These are phyloP conservation scores for Aegilops umbellulata DNA, from an alignment of 176 grass and related monocot genomes.

Conservation along the genomic window DNA sequence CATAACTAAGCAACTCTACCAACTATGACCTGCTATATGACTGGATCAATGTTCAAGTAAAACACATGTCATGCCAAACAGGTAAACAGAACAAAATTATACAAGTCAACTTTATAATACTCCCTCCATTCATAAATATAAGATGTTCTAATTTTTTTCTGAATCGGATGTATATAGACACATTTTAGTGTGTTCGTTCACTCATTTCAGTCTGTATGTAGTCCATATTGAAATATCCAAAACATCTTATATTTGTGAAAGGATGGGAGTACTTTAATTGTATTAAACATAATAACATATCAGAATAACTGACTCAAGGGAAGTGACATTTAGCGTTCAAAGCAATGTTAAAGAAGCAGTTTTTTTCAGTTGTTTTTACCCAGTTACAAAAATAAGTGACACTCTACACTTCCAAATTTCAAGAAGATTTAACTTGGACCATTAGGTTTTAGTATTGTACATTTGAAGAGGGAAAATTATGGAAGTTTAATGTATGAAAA, in stretches of 20 bases:
- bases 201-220: too few relatives aligned
- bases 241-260: too few relatives aligned
- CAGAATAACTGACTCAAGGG: neutral
- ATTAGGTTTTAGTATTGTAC: neutral
- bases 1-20: neutral
- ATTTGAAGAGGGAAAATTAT: neutral
- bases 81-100: neutral
- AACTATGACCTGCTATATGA: slow-evolving; percentile 2
- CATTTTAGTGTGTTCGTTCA: too few relatives aligned
- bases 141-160: too few relatives aligned
- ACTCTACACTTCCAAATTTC: neutral
- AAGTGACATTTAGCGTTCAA: slow-evolving; percentile 20
- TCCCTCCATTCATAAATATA: too few relatives aligned
- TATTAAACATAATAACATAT: slow-evolving; percentile 8
- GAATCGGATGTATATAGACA: too few relatives aligned
- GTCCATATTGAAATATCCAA: too few relatives aligned
- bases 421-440: slow-evolving; percentile 7
- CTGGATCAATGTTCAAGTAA: slow-evolving; percentile 4
- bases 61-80: neutral
- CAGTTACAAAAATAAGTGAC: neutral
- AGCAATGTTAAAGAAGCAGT: neutral
- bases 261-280: neutral
- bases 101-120: neutral
- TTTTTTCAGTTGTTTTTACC: neutral
- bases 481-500: neutral